Base-by-base conservation (phyloP, 495 filamentous ascomycete genomes). In the Aspergillus heteromorphus region DNA sequence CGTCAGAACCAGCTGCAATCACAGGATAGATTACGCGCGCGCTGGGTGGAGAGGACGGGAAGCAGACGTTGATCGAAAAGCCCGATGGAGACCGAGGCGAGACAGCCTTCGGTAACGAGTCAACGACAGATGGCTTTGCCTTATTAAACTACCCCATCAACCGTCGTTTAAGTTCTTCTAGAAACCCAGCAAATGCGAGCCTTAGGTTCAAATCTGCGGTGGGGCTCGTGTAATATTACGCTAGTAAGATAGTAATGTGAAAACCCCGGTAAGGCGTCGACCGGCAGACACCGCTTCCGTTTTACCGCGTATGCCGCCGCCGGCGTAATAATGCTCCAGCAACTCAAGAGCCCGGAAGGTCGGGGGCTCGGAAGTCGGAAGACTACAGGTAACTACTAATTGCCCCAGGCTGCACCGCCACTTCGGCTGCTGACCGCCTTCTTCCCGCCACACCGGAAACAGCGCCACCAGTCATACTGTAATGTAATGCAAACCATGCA, bases 231-330 rank as follows among this genome's bases (percentile, higher is more conserved):
- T 38, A 38, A 38, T 13, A 38, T 38, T 38, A 38, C 34, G 34
- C 34, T 38, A 38, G 34, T 27, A 7, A 14, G 11, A 13, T 38
- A n/a, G 34, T 38, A 38, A 38, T 38, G 34, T 9, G 34, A 5
- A n/a, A 14, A 38, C 11, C 34, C 34, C 34, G 34, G 34, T n/a
- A 38, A 38, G 34, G 34, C 34, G 34, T 5, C 34, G 34, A n/a
- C n/a, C n/a, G 34, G 4, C 11, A n/a, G n/a, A n/a, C 11, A 38
- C n/a, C 34, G 40, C 31, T 40, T 29, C 38, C 23, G 29, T 54
- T 25, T 40, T 58, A 54, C 50, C 50, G 51, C 50, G 50, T 20
- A 54, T 42, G 31, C 51, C 50, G 48, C 42, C 34, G 18, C 41
- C 18, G 48, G n/a, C n/a, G n/a, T n/a, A n/a, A n/a, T 40, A 50